phyloP scores from a whole-genome alignment of 805 yeast genomes.

The Wickerhamiella brachini region DNA sequence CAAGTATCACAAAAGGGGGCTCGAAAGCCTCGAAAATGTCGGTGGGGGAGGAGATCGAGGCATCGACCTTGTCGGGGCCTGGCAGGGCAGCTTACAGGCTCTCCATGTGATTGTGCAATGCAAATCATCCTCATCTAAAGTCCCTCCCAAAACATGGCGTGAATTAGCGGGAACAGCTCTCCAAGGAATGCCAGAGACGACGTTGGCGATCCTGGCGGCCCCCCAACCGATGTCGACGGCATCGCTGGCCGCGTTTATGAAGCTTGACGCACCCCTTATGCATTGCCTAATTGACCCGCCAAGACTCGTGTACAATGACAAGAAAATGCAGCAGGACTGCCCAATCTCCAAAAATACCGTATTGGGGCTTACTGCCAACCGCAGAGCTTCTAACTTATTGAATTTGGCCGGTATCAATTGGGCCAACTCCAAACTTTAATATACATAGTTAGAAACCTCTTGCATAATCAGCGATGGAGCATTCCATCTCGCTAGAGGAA shows the following conservation, averaged over 20 bases:
- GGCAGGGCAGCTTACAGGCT: neutral
- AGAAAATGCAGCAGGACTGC: neutral
- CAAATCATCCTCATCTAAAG: constrained; percentile 9
- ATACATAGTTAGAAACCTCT: neutral
- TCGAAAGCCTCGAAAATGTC: constrained; percentile 1
- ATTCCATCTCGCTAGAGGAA: constrained; percentile 33
- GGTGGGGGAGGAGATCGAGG: constrained; percentile 10
- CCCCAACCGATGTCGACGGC: constrained; percentile 8
- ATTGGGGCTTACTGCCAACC: neutral
- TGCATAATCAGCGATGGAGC: constrained; percentile 7
- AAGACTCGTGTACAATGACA: neutral
- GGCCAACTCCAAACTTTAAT: too few species aligned
- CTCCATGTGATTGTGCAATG: constrained; percentile 8
- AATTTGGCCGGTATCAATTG: neutral
- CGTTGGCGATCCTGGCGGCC: constrained; percentile 4
- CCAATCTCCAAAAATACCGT: neutral
- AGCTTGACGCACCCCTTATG: constrained; percentile 4
- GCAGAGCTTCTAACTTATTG: neutral
- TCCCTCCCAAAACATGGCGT: constrained; percentile 7
- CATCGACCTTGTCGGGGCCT: constrained; percentile 7
- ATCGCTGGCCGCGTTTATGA: constrained; percentile 2
- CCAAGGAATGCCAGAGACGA: neutral
- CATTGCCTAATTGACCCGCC: constrained; percentile 4
- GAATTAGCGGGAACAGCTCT: constrained; percentile 7
- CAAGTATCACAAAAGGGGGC: constrained; percentile 1